A percentile compares a stretch with the other conserved stretches of the same genome.
Conservation (phyloP, 225 moss, liverwort and hornwort genomes). For the Antitrichia curtipendula region DNA sequence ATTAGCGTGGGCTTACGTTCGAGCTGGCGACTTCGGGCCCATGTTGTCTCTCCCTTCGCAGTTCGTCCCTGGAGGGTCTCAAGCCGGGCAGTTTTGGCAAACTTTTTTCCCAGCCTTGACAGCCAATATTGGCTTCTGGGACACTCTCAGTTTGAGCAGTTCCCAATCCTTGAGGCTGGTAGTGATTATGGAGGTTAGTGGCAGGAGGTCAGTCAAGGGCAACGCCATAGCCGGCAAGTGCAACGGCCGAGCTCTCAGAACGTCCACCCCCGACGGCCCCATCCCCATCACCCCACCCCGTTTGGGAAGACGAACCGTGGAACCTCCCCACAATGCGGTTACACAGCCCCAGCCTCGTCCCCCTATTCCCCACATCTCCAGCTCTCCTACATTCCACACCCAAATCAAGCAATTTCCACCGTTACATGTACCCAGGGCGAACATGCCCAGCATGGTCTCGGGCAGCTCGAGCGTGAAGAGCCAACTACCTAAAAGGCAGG, state of each 20-base stretch:
- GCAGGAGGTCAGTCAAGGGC: neutral
- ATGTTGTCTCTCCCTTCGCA: slow-evolving; percentile 66
- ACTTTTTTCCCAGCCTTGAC: slow-evolving; percentile 57
- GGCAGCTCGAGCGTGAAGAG: slow-evolving; percentile 22
- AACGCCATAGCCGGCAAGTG: neutral
- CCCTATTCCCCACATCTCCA: neutral
- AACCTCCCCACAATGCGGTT: slow-evolving; percentile 10
- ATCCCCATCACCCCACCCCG: neutral
- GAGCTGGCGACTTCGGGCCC: slow-evolving; percentile 59
- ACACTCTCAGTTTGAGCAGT: slow-evolving; percentile 59
- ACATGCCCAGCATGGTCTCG: neutral
- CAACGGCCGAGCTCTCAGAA: neutral
- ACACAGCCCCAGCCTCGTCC: neutral
- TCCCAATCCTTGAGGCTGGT: slow-evolving; percentile 5
- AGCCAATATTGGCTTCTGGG: slow-evolving; percentile 63
- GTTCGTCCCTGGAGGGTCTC: slow-evolving; percentile 41
- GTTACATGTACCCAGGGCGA: fast-evolving
- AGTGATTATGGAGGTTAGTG: neutral
- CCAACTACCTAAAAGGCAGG: slow-evolving; percentile 36
- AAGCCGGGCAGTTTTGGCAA: slow-evolving; percentile 66
- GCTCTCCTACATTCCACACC: fast-evolving
- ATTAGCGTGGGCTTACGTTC: slow-evolving; percentile 37
- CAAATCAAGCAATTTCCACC: neutral
- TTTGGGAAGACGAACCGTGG: slow-evolving; percentile 40
- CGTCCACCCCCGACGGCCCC: neutral